These are phyloP conservation scores for Scheffersomyces stipitis DNA, from an alignment of 805 yeast species.

Conservation along the genomic window DNA sequence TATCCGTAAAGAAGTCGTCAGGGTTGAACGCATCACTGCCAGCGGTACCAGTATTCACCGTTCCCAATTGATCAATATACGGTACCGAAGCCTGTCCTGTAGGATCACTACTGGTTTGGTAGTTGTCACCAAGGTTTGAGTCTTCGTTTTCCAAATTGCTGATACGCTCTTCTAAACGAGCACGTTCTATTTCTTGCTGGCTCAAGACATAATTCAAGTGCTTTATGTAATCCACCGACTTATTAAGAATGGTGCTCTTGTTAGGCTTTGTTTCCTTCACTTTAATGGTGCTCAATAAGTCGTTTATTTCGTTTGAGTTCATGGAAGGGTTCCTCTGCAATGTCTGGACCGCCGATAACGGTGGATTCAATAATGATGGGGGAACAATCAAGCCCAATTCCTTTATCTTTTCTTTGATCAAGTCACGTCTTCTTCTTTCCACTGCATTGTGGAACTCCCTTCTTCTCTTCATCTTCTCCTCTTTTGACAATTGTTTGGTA, in stretches of 20 bases:
- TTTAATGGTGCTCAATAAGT: constrained; percentile 37
- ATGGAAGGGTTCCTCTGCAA: constrained; percentile 32
- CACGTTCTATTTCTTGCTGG: constrained; percentile 51
- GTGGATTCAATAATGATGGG: constrained; percentile 59
- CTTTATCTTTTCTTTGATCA: constrained; percentile 84
- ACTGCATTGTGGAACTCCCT: constrained; percentile 93
- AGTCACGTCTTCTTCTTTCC: constrained; percentile 86
- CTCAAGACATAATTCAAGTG: constrained; percentile 62
- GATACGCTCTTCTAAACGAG: constrained; percentile 32
- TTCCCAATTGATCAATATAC: neutral
- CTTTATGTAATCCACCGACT: constrained; percentile 76
- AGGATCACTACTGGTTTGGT: too few relatives aligned
- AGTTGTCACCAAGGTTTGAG: too few relatives aligned
- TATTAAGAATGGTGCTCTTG: constrained; percentile 73
- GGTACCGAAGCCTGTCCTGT: too few relatives aligned
- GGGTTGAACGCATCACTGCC: too few relatives aligned
- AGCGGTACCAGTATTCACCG: too few relatives aligned
- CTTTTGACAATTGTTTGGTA: constrained; percentile 49
- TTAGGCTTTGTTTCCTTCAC: constrained; percentile 75
- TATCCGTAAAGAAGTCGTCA: constrained; percentile 22
- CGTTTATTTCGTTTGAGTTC: constrained; percentile 33
- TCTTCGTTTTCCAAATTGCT: constrained; percentile 11
- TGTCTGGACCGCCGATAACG: constrained; percentile 41
- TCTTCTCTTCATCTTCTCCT: constrained; percentile 72
- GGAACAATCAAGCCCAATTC: constrained; percentile 83